Base-by-base conservation (phyloP, 2,329 filamentous ascomycete species). In the Penicillium freii region DNA sequence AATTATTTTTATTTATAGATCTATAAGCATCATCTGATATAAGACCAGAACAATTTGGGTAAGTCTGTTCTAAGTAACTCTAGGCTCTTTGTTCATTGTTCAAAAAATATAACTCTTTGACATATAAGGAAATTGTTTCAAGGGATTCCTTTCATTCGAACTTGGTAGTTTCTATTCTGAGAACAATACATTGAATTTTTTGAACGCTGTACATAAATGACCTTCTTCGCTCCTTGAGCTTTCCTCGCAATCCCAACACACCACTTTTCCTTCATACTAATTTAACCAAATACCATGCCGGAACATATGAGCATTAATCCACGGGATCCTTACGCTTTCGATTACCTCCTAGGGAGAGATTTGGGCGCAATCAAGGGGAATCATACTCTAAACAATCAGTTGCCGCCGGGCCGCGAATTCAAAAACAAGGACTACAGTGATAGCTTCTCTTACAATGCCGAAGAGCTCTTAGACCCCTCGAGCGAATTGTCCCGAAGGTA, bases 391-490 rank as follows among this genome's bases (percentile, higher is more conserved):
- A 17, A 44, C 25, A 17, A 5, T n/a, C 42, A n/a, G n/a, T 27
- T n/a, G 42, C 27, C 42, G 25, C 25, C n/a, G 17, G 5, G 11
- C 25, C 42, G 25, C 17, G 23, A 29, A 27, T 44, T 44, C 25
- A 6, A 44, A 44, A 13, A 29, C 17, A n/a, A 29, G 9, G 25
- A 44, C 25, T 44, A 44, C 42, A n/a, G 17, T n/a, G 5, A 7
- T 7, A 13, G 34, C n/a, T 61, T 61, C 9, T 36, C 36, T 19
- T 50, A 38, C 5, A 25, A 21, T 38, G 52, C 43, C n/a, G 29
- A 27, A 11, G 19, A 31, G 1, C 58, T 65, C 17, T 42, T 64
- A 6, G 39, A 59, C 21, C 63, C 63, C 5, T 17, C 33, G 2
- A 62, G 48, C 36, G 10, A 19, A 17, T 11, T 64, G 3, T 57